Evolutionary conservation across 2,329 filamentous ascomycete genomes (phyloP), one percentile per base, ranked within the genome.

Genomic region (Apiospora marii): DNA sequence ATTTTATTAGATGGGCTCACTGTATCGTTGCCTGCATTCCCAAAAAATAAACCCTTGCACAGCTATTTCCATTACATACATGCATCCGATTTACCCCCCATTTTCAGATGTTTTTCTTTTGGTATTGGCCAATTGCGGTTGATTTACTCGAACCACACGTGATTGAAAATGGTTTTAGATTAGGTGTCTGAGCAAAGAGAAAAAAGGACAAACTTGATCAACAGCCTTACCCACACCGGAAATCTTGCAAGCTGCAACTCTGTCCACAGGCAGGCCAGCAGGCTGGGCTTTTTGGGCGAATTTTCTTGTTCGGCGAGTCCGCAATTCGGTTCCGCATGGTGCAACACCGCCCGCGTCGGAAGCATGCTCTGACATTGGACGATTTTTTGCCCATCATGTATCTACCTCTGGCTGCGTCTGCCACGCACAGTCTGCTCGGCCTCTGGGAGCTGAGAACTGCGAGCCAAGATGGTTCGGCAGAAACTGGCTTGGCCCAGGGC

Each of bases 381-480:
- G 58, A 41, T 64, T 64, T 41, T n/a, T 64, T 8, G 5, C 13
- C 44, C 46, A n/a, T 41, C 14, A 19, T 41, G 37, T 41, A 10
- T 41, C 10, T 41, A 10, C 41, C 58, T 41, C 30, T 37, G 53
- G 19, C 30, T 22, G 8, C 10, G 19, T 0, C 34, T 41, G 58
- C 58, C 34, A 64, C 58, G 58, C 58, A n/a, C 19, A 37, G 30
- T 37, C 27, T 22, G 19, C n/a, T 61, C 22, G 53, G 53, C 53
- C 30, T 37, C 16, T 22, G 30, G 27, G 53, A 37, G 53, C 53
- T 61, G 58, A 64, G 34, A 19, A 64, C 10, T 64, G 58, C 34
- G 3, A n/a, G 58, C 58, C 58, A 64, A 64, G 58, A 64, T 41
- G 58, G 58, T 64, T 64, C 58, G 58, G 58, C 34, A 41, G 22